phyloP scores from a whole-genome alignment of 129 eudicot species.

The Chrysanthemum lavandulifolium region DNA sequence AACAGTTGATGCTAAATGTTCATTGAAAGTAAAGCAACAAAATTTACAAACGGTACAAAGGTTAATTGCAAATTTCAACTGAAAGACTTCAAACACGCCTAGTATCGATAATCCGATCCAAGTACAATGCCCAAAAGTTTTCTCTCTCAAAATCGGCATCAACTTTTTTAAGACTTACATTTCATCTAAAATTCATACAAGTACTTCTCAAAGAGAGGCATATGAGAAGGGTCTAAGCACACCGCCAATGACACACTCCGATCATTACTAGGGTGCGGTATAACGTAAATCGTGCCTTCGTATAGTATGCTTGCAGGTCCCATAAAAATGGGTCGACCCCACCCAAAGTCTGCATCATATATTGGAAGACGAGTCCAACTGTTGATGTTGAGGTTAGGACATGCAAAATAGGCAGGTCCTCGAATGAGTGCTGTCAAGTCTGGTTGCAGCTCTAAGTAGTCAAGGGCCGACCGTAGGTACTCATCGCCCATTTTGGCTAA shows the following conservation, averaged over 20 bases:
- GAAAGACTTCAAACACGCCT: no score
- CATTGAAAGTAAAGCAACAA: no score
- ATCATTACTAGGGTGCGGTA: constrained; percentile 35
- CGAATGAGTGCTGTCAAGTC: constrained; percentile 38
- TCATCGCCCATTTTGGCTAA: constrained; percentile 38
- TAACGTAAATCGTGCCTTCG: constrained; percentile 39
- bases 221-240: constrained; percentile 25
- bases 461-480: constrained; percentile 50
- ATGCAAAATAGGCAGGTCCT: constrained; percentile 31
- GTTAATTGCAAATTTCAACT: no score
- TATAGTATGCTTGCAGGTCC: constrained; percentile 45
- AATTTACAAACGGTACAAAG: no score
- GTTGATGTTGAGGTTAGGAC: constrained; percentile 51
- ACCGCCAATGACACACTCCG: constrained; percentile 41
- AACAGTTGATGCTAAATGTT: no score
- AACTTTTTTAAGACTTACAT: not conserved
- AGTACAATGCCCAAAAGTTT: not conserved
- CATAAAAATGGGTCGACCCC: constrained; percentile 54
- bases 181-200: constrained; percentile 3
- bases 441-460: constrained; percentile 41
- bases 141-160: not conserved
- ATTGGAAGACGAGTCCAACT: constrained; percentile 54
- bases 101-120: not conserved
- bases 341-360: constrained; percentile 56
- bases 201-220: constrained; percentile 19